Evolutionary conservation across 495 filamentous ascomycete genomes (phyloP).

Genomic region (Xylaria venustula): DNA sequence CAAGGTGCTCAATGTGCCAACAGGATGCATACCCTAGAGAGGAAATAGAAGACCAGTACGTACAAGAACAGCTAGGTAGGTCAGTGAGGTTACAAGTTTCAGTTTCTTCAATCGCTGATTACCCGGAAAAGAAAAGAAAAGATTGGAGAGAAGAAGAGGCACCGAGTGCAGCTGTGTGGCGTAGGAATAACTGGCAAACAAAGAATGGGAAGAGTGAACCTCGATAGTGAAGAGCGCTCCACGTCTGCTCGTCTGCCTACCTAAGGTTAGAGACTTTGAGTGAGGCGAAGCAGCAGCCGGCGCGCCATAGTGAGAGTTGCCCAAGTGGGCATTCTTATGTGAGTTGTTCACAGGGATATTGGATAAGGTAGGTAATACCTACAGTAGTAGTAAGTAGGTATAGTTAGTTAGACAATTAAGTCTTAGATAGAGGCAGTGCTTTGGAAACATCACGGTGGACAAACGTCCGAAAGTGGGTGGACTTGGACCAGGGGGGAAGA

Average conservation of each 20-base stretch:
- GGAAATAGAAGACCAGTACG: not conserved
- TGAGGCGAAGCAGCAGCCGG: not conserved
- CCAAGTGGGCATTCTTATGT: not conserved
- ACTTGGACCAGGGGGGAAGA: not conserved
- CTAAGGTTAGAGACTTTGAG: not conserved
- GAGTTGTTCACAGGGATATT: not conserved
- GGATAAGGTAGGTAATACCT: not conserved
- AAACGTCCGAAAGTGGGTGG: not conserved
- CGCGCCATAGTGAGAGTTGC: not conserved
- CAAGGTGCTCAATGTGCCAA: constrained; percentile 1
- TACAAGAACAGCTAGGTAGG: not conserved
- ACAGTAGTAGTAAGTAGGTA: too few relatives aligned
- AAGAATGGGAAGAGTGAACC: not conserved
- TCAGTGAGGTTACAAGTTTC: too few relatives aligned
- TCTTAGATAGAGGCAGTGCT: constrained; percentile 10
- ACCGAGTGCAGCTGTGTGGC: constrained; percentile 5
- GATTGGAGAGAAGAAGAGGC: not conserved
- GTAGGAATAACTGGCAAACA: not conserved
- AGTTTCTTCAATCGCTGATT: not conserved
- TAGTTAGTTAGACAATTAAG: too few relatives aligned
- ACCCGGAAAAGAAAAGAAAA: not conserved
- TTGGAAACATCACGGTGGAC: not conserved
- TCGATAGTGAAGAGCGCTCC: not conserved
- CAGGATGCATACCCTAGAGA: not conserved
- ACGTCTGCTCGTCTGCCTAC: not conserved